Conservation (phyloP, 2,329 filamentous ascomycete species). For the Fusarium pilosicola region DNA sequence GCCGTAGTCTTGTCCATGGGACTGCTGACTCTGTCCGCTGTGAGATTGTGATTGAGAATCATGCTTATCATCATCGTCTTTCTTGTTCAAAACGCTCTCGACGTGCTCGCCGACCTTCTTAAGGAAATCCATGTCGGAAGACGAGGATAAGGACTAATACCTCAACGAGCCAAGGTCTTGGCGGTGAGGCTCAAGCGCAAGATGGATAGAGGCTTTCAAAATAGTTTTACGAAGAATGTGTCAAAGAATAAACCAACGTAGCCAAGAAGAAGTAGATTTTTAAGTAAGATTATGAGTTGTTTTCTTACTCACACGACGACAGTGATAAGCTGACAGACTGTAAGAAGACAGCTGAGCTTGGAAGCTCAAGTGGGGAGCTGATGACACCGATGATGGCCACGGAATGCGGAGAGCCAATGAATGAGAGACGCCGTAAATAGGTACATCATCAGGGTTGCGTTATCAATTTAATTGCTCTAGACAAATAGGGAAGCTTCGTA, state of each 20-base stretch:
- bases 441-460: background rate
- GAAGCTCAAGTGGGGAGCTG: conserved; percentile 30
- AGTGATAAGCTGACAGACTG: conserved; percentile 32
- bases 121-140: conserved; percentile 49
- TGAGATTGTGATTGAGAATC: conserved; percentile 55
- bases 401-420: conserved; percentile 26
- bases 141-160: background rate
- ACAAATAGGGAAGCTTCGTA: conserved; percentile 7
- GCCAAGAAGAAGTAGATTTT: conserved; percentile 19
- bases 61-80: conserved; percentile 49
- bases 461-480: conserved; percentile 9
- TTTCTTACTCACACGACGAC: conserved; percentile 9
- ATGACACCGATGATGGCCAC: conserved; percentile 18
- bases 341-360: conserved; percentile 19
- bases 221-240: background rate
- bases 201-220: background rate
- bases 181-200: background rate
- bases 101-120: conserved; percentile 44
- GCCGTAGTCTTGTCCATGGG: conserved; percentile 41
- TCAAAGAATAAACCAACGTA: background rate
- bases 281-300: conserved; percentile 15
- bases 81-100: conserved; percentile 45
- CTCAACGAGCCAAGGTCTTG: background rate
- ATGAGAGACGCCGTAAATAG: conserved; percentile 2
- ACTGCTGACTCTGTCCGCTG: conserved; percentile 1